phyloP scores from a whole-genome alignment of 345 rosid genomes.

The Sisymbrium altissimum region DNA sequence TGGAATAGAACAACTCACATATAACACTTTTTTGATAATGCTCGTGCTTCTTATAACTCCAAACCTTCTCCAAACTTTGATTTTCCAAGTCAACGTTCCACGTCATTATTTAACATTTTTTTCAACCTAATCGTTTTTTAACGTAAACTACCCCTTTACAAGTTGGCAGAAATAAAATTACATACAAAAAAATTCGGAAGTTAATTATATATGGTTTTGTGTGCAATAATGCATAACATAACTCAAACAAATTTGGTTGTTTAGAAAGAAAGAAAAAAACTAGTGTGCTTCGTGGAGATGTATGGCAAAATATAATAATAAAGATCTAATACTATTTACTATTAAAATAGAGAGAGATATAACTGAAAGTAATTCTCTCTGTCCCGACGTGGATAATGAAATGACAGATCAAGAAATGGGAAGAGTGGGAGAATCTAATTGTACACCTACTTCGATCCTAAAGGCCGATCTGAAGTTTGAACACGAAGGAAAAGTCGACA shows the following conservation, averaged over 20 bases:
- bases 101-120: not conserved
- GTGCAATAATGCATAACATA: not conserved
- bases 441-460: conserved; percentile 15
- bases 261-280: not conserved
- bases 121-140: not conserved
- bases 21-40: conserved; percentile 11
- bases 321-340: too few species aligned
- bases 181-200: not conserved
- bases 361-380: not conserved
- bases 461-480: not conserved
- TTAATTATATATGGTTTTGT: not conserved
- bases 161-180: not conserved
- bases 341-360: not conserved
- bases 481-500: conserved; percentile 1
- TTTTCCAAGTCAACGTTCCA: conserved; percentile 5
- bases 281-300: too few species aligned
- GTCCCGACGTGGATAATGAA: conserved; percentile 14
- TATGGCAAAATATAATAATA: too few species aligned
- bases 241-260: not conserved
- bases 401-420: not conserved
- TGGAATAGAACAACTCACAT: conserved; percentile 26
- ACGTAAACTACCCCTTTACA: not conserved
- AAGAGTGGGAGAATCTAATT: conserved; percentile 12
- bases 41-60: conserved; percentile 34
- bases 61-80: conserved; percentile 15